These are phyloP conservation scores for Durio zibethinus DNA, from an alignment of 345 rosid genomes.

Conservation along the genomic window DNA sequence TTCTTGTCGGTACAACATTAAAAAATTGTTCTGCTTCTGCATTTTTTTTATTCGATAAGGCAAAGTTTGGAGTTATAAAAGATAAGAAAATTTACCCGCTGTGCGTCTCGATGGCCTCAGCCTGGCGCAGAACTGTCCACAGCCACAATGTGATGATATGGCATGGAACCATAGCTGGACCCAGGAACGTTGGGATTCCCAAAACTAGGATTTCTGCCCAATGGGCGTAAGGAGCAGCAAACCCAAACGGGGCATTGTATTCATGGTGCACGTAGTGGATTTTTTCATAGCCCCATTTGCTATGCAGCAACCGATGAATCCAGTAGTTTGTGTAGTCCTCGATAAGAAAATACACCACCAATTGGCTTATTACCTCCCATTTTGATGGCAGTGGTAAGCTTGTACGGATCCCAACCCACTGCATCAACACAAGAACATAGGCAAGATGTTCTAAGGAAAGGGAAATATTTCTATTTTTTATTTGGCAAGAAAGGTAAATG, in stretches of 20 bases:
- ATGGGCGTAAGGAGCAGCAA: constrained; percentile 86
- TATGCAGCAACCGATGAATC: constrained; percentile 82
- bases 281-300: constrained; percentile 84
- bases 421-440: constrained; percentile 6
- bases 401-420: constrained; percentile 63
- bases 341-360: constrained; percentile 66
- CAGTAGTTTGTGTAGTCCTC: constrained; percentile 87
- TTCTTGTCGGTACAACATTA: too few species aligned
- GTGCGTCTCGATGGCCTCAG: constrained; percentile 92
- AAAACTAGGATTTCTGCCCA: constrained; percentile 86
- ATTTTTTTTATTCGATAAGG: too few species aligned
- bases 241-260: constrained; percentile 71
- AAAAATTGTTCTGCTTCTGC: too few species aligned
- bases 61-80: background rate
- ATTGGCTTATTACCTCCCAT: constrained; percentile 61
- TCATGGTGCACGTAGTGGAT: constrained; percentile 83
- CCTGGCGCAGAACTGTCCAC: constrained; percentile 80
- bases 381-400: constrained; percentile 74
- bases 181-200: constrained; percentile 84
- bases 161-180: constrained; percentile 89
- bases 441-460: background rate
- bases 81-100: constrained; percentile 64
- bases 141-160: constrained; percentile 87
- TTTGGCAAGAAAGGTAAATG: too few species aligned
- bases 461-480: too few species aligned